Evolutionary conservation across 106 monocot species (phyloP).

Genomic region (Xerophyta viscosa): DNA sequence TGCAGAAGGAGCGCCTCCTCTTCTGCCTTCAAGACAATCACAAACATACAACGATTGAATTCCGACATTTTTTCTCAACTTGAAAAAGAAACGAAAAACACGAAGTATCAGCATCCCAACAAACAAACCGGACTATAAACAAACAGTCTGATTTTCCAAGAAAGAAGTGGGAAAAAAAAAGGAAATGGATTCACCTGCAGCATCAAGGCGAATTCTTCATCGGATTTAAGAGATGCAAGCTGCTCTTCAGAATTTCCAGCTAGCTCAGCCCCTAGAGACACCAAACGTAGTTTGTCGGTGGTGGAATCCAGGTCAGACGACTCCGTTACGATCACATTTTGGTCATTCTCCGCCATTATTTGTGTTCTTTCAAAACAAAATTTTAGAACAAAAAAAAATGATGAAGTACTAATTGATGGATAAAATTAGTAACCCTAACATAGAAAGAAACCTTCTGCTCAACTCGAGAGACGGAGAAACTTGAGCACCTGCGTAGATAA

Average conservation of each 20-base stretch:
- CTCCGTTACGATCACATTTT: slow-evolving; percentile 27
- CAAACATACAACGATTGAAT: too few relatives aligned
- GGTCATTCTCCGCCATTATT: slow-evolving; percentile 47
- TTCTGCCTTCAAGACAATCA: too few relatives aligned
- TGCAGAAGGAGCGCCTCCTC: slow-evolving; percentile 79
- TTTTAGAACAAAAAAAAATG: too few relatives aligned
- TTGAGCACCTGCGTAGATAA: too few relatives aligned
- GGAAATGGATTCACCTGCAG: slow-evolving; percentile 38
- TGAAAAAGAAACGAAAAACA: slow-evolving; percentile 10
- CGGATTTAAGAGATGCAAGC: slow-evolving; percentile 15
- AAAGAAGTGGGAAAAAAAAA: not conserved
- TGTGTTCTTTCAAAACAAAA: slow-evolving; percentile 10
- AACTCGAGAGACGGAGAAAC: too few relatives aligned
- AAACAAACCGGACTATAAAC: not conserved
- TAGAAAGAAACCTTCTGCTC: too few relatives aligned
- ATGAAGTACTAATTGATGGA: too few relatives aligned
- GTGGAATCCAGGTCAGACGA: slow-evolving; percentile 47
- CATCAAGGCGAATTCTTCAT: slow-evolving; percentile 74
- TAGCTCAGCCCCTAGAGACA: slow-evolving; percentile 22
- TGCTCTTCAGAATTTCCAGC: slow-evolving; percentile 4
- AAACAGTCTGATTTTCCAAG: not conserved
- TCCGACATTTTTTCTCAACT: too few relatives aligned
- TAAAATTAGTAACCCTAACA: too few relatives aligned
- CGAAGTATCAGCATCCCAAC: not conserved
- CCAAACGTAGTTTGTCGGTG: slow-evolving; percentile 49